These are phyloP conservation scores for Ceratobasidium sp. DNA, from an alignment of 1,284 basidiomycete genomes.

Conservation along the genomic window DNA sequence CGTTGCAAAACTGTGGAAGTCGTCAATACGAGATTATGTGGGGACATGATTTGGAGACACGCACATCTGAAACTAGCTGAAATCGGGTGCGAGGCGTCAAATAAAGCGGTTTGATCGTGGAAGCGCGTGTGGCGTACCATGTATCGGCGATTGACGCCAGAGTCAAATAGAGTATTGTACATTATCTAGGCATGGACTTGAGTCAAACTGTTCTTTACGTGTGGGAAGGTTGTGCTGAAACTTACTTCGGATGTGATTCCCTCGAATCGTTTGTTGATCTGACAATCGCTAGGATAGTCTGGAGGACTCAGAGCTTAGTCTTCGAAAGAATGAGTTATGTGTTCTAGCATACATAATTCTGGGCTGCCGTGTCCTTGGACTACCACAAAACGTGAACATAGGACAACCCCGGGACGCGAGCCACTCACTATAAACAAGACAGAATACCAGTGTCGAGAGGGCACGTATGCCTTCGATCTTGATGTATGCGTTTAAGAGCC, in stretches of 20 bases:
- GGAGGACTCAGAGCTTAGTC: too few species aligned
- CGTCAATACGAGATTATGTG: not conserved
- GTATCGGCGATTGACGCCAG: not conserved
- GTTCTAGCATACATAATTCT: not conserved
- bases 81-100: not conserved
- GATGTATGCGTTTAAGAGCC: too few species aligned
- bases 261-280: too few species aligned
- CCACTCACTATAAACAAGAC: not conserved
- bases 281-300: too few species aligned
- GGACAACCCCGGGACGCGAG: too few species aligned
- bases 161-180: not conserved
- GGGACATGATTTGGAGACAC: too few species aligned
- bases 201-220: not conserved
- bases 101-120: not conserved
- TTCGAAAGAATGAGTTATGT: too few species aligned
- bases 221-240: not conserved
- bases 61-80: not conserved
- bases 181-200: not conserved
- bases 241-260: not conserved
- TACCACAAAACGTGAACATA: not conserved
- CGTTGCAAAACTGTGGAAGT: not conserved
- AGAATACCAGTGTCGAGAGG: not conserved
- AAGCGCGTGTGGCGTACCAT: not conserved
- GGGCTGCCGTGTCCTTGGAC: not conserved
- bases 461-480: not conserved